These are phyloP conservation scores for Umbellularia californica DNA, from an alignment of 164 flowering plant species.

Conservation along the genomic window DNA sequence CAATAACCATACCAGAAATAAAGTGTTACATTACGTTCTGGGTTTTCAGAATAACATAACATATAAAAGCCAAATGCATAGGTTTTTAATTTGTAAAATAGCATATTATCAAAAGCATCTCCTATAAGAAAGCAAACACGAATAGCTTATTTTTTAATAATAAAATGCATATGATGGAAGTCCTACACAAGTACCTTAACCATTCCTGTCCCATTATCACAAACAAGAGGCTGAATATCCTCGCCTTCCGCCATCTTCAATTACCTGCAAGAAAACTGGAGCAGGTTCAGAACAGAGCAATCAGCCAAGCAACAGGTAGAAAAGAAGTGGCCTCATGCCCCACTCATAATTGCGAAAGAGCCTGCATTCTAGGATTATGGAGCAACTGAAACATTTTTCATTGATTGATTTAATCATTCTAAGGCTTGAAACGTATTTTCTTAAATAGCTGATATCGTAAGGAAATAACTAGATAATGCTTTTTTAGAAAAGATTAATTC, in stretches of 20 bases:
- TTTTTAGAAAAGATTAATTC: background rate
- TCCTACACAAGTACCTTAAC: constrained; percentile 38
- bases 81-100: too few relatives aligned
- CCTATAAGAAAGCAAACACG: background rate
- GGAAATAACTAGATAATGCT: too few relatives aligned
- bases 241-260: constrained; percentile 51
- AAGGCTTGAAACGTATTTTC: background rate
- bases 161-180: background rate
- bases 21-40: too few relatives aligned
- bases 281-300: background rate
- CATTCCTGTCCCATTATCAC: constrained; percentile 77
- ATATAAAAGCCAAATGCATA: too few relatives aligned
- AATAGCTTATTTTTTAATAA: background rate
- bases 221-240: constrained; percentile 67
- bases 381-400: background rate
- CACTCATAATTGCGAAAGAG: background rate
- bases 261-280: background rate
- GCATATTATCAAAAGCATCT: background rate
- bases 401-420: background rate
- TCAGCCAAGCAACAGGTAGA: background rate
- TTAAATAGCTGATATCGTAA: too few relatives aligned
- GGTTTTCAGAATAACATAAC: too few relatives aligned
- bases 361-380: background rate
- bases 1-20: too few relatives aligned
- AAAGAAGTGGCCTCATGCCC: background rate